A percentile compares a stretch with the other conserved stretches of the same genome.
phyloP scores from a whole-genome alignment of 164 flowering plant species.

The Paratinospora sagittata region DNA sequence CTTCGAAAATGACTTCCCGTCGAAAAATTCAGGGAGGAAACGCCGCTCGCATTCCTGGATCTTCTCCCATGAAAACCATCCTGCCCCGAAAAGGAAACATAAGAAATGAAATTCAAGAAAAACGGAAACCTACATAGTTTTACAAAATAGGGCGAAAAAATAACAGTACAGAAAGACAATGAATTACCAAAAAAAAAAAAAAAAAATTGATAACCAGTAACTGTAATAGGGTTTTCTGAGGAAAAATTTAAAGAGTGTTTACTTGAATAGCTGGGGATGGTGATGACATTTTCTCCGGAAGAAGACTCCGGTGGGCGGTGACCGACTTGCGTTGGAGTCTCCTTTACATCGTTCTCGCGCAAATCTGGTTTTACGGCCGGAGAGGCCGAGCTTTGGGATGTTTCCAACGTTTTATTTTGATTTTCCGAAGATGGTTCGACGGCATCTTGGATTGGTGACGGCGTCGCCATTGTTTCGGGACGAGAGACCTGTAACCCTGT shows the following conservation, averaged over 20 bases:
- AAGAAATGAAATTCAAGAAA: background rate
- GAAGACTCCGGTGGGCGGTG: slow-evolving; percentile 20
- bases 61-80: slow-evolving; percentile 71
- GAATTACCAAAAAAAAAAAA: no score
- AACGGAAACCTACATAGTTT: slow-evolving; percentile 8
- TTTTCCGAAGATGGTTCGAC: slow-evolving; percentile 11
- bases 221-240: background rate
- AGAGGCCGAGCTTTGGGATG: background rate
- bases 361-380: slow-evolving; percentile 7
- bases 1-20: slow-evolving; percentile 48
- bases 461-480: slow-evolving; percentile 5
- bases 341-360: slow-evolving; percentile 12
- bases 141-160: no score
- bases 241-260: slow-evolving; percentile 11
- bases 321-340: slow-evolving; percentile 13
- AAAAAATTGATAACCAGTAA: no score
- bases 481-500: background rate
- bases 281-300: slow-evolving; percentile 19
- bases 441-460: background rate
- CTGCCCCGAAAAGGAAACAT: slow-evolving; percentile 24
- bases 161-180: no score
- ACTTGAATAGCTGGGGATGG: slow-evolving; percentile 60
- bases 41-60: slow-evolving; percentile 72
- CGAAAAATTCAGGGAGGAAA: slow-evolving; percentile 40
- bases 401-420: background rate